Evolutionary conservation across 441 rosid genomes (phyloP).

Genomic region (Gossypium davidsonii): DNA sequence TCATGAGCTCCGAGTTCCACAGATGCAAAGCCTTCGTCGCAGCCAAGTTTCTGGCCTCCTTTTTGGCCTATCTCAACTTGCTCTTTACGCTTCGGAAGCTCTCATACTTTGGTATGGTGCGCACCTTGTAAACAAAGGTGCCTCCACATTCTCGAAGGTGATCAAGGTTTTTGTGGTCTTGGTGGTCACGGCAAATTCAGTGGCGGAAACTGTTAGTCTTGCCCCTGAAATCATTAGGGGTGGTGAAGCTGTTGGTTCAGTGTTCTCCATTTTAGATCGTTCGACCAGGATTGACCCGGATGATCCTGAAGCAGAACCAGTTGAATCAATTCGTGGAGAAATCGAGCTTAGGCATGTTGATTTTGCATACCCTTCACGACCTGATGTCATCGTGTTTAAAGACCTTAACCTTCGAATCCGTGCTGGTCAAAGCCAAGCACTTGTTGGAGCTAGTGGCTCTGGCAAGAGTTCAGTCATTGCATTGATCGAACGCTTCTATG

Average conservation of each 20-base stretch:
- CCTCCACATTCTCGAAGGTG: conserved; percentile 92
- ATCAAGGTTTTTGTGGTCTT: conserved; percentile 94
- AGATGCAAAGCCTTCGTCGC: conserved; percentile 56
- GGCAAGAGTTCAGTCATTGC: conserved; percentile 95
- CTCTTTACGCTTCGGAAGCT: conserved; percentile 86
- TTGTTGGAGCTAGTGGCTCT: conserved; percentile 95
- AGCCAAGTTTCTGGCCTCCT: conserved; percentile 88
- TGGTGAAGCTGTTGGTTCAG: conserved; percentile 97
- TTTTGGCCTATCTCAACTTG: conserved; percentile 92
- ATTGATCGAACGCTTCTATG: conserved; percentile 86
- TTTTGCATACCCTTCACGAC: conserved; percentile 91
- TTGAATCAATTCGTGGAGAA: conserved; percentile 81
- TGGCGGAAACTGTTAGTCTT: conserved; percentile 96
- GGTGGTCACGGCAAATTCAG: conserved; percentile 91
- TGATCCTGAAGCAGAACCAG: conserved; percentile 83
- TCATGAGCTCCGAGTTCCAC: conserved; percentile 75
- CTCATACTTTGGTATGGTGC: conserved; percentile 96
- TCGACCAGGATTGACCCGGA: conserved; percentile 80
- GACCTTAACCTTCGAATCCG: conserved; percentile 81
- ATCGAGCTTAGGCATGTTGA: conserved; percentile 94
- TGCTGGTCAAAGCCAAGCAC: conserved; percentile 94
- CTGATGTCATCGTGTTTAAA: conserved; percentile 68
- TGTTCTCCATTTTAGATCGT: conserved; percentile 79
- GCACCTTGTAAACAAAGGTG: conserved; percentile 80
- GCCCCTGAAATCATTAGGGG: conserved; percentile 97